Percentiles rank a stretch among this genome's conserved stretches.
Evolutionary conservation across 2,329 filamentous ascomycete species (phyloP).

Genomic region (Cryphonectria carpinicola): DNA sequence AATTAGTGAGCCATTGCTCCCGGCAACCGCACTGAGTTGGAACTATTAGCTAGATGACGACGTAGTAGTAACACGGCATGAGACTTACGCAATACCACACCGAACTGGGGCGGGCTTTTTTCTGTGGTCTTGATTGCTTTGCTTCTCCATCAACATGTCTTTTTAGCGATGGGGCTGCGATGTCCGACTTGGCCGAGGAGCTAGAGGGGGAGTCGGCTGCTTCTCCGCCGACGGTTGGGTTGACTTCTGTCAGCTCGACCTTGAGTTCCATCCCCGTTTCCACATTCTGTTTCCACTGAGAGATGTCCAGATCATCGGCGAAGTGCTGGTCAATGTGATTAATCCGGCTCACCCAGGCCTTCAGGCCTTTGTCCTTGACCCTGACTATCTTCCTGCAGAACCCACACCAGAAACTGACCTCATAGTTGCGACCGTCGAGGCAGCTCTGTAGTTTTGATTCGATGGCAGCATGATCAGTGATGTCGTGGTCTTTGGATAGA

Average conservation of each 20-base stretch:
- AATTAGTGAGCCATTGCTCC: conserved; percentile 18
- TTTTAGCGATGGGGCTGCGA: conserved; percentile 6
- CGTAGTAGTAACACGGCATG: neutral
- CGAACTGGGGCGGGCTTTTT: conserved; percentile 8
- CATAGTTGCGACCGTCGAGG: conserved; percentile 66
- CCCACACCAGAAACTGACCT: conserved; percentile 81
- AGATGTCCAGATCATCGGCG: conserved; percentile 56
- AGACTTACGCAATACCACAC: conserved; percentile 28
- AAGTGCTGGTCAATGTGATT: conserved; percentile 80
- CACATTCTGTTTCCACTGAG: conserved; percentile 55
- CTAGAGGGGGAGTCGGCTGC: conserved; percentile 12
- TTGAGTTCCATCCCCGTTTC: conserved; percentile 34
- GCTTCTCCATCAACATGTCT: conserved; percentile 8
- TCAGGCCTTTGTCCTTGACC: conserved; percentile 52
- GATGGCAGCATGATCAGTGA: conserved; percentile 37
- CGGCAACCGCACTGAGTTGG: conserved; percentile 21
- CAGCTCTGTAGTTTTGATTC: conserved; percentile 55
- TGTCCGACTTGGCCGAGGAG: neutral
- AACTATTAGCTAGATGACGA: conserved; percentile 13
- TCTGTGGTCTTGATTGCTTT: conserved; percentile 10
- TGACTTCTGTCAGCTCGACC: neutral
- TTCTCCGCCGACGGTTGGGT: conserved; percentile 21
- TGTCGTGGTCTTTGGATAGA: conserved; percentile 55
- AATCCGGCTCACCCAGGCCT: conserved; percentile 55
- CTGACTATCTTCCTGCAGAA: conserved; percentile 69